These are phyloP conservation scores for Podaxis pistillaris DNA, from an alignment of 768 basidiomycete species.

Conservation along the genomic window DNA sequence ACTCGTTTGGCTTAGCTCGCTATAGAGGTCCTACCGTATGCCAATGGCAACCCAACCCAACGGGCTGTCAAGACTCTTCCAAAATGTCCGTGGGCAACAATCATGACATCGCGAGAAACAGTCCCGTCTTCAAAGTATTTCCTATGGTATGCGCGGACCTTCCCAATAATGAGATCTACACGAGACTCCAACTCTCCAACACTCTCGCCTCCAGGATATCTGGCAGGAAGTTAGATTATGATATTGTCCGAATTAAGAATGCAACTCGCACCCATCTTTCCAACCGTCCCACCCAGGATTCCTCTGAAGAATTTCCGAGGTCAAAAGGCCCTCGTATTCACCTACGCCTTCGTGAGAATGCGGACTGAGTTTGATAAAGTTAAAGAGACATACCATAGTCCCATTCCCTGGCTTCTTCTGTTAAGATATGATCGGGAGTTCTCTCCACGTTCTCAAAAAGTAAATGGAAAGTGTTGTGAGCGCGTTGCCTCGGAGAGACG, in stretches of 20 bases:
- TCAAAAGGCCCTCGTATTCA: conserved; percentile 79
- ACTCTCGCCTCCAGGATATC: conserved; percentile 88
- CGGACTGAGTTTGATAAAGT: neutral
- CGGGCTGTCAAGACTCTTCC: conserved; percentile 76
- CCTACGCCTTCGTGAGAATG: conserved; percentile 36
- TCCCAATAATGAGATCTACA: conserved; percentile 72
- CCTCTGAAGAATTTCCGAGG: conserved; percentile 72
- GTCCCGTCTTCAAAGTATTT: conserved; percentile 66
- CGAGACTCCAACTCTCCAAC: conserved; percentile 75
- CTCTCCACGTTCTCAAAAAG: conserved; percentile 52
- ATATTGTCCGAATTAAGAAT: neutral
- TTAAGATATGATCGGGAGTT: conserved; percentile 51
- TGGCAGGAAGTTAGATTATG: conserved; percentile 24
- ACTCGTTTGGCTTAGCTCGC: neutral
- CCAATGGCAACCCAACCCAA: conserved; percentile 73
- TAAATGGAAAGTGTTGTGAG: conserved; percentile 83
- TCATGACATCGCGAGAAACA: conserved; percentile 75
- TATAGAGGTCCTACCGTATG: conserved; percentile 40
- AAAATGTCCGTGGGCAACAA: conserved; percentile 90
- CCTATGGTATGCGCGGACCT: conserved; percentile 72
- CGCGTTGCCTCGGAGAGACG: conserved; percentile 86
- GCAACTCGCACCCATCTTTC: conserved; percentile 64
- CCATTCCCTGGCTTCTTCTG: conserved; percentile 80
- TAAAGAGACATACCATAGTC: conserved; percentile 57
- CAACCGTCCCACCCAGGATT: conserved; percentile 77